A percentile compares a stretch with the other conserved stretches of the same genome.
phyloP scores from a whole-genome alignment of 371 early-diverging fungal genomes.

The Mucor sp. region DNA sequence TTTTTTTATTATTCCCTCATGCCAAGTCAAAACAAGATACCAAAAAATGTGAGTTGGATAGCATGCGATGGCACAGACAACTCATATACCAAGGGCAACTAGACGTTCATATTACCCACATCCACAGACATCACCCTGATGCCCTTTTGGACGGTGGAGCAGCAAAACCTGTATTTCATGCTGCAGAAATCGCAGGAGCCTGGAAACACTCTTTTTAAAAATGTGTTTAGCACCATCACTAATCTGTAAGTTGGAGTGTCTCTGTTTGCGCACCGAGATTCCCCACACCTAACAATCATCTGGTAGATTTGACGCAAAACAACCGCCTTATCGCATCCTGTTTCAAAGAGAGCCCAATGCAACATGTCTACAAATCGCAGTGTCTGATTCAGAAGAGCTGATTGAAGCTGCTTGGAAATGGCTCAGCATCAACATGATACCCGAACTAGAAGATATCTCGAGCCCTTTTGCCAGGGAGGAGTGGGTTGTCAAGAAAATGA shows the following conservation, averaged over 20 bases:
- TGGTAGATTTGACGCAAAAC: slow-evolving; percentile 85
- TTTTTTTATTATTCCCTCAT: not conserved
- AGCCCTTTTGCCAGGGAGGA: slow-evolving; percentile 75
- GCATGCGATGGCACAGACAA: not conserved
- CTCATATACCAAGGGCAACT: not conserved
- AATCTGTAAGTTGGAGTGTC: slow-evolving; percentile 59
- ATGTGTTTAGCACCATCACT: slow-evolving; percentile 74
- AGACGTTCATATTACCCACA: slow-evolving; percentile 46
- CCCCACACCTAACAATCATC: no score
- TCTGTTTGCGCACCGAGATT: not conserved
- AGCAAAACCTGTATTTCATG: slow-evolving; percentile 64
- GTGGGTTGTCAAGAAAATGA: slow-evolving; percentile 86
- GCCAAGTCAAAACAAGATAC: slow-evolving; percentile 14
- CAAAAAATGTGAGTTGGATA: slow-evolving; percentile 17
- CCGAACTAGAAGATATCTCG: slow-evolving; percentile 70
- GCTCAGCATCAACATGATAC: slow-evolving; percentile 69
- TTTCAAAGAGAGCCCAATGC: slow-evolving; percentile 58
- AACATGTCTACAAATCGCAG: slow-evolving; percentile 64
- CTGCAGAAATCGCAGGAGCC: slow-evolving; percentile 71
- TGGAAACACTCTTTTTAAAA: slow-evolving; percentile 50
- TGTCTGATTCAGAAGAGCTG: slow-evolving; percentile 75
- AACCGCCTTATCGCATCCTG: slow-evolving; percentile 87
- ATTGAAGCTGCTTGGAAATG: slow-evolving; percentile 90
- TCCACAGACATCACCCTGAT: slow-evolving; percentile 37
- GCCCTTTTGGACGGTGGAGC: slow-evolving; percentile 64